Conservation (phyloP, 2,329 filamentous ascomycete species). For the Geosmithia morbida region DNA sequence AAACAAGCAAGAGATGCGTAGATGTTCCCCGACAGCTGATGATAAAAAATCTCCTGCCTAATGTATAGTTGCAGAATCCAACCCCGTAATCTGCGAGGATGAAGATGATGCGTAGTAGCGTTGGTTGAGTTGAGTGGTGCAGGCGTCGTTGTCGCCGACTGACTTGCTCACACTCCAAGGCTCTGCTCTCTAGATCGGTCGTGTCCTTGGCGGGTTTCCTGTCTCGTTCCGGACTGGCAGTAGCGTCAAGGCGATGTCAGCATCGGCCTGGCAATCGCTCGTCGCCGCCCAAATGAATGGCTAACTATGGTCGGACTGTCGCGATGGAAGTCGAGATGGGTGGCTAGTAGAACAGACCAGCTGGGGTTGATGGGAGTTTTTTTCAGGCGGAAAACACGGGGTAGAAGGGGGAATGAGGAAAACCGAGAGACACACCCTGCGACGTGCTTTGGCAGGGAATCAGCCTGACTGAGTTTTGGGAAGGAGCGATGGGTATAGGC, state of each 20-base stretch:
- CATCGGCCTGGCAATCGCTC: conserved; percentile 1
- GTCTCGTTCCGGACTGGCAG: neutral
- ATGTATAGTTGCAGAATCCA: neutral
- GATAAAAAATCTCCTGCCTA: neutral
- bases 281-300: neutral
- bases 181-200: neutral
- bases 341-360: neutral
- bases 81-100: neutral
- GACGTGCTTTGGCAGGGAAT: neutral
- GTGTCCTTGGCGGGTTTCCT: neutral
- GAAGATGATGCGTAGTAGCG: neutral
- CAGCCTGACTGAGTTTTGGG: neutral
- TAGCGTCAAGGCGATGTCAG: neutral
- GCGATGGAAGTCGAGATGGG: neutral
- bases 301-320: neutral
- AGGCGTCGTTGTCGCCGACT: neutral
- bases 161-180: neutral
- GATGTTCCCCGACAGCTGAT: neutral
- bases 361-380: neutral
- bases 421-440: conserved; percentile 2
- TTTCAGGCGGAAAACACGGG: neutral
- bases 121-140: neutral
- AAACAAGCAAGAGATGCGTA: neutral
- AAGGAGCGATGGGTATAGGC: neutral
- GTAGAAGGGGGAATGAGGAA: conserved; percentile 1